Base-by-base conservation (phyloP, 1,139 yeast species). In the Blastobotrys raffinosifermentans region DNA sequence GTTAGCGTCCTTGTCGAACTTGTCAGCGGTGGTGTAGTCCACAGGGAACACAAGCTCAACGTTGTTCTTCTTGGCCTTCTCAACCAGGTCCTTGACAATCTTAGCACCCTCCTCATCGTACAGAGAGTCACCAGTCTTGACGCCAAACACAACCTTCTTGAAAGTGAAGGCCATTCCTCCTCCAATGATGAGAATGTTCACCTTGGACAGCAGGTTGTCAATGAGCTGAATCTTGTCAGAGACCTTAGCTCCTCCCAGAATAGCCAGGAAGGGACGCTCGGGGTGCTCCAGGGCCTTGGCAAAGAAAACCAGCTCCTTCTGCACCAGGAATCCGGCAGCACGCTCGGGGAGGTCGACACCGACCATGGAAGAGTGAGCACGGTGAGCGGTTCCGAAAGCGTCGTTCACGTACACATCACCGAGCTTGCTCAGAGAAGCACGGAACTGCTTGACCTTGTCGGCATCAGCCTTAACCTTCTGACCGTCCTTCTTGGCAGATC, bases 101-200 rank as follows among this genome's bases (percentile, higher is more conserved):
- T 86, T 81, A 55, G 97, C 81, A 61, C 97, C 97, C 43, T 77
- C 95, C 60, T 76, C 83, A 64, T 89, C 97, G 67, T 63, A 89
- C 59, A 89, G 73, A 31, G 97, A 89, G 66, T 78, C 70, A 64
- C 97, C 97, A 57, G 91, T 91, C 47, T 56, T 66, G 72, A 84
- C 79, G 63, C 76, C 75, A 66, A 85, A 83, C 54, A 86, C 67
- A 43, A 89, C 82, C 77, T 91, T 89, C 75, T 84, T 85, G 77
- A 89, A 89, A 59, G 97, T 89, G 80, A 87, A 89, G 44, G 97
- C 89, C 97, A 89, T 89, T 71, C 97, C 97, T 71, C 97, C 97
- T 64, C 97, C 96, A 58, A 89, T 80, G 68, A 89, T 85, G 65
- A 89, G 74, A 49, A 80, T 68, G 68, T 91, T 80, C 58, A 89